Conservation (phyloP, 345 rosid genomes). For the Salix arbutifolia region DNA sequence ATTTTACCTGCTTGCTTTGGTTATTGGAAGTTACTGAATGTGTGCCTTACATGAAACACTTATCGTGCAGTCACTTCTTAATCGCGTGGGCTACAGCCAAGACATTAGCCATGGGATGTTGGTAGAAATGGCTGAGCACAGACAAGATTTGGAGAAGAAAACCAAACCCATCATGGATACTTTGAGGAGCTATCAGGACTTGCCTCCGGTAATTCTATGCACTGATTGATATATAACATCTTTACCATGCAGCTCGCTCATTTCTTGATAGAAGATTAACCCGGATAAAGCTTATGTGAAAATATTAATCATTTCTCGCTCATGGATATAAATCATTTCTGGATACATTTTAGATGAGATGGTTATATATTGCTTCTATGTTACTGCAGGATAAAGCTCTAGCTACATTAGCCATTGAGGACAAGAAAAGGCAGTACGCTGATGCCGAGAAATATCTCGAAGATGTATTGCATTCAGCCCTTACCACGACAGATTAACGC, state of each 20-base stretch:
- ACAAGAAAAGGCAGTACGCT: slow-evolving; percentile 82
- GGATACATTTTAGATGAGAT: not conserved
- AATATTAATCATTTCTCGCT: no score
- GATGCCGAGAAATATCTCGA: slow-evolving; percentile 89
- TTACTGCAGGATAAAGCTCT: slow-evolving; percentile 75
- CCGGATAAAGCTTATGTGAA: no score
- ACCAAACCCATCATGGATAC: slow-evolving; percentile 90
- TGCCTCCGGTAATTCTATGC: slow-evolving; percentile 66
- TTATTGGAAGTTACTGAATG: not conserved
- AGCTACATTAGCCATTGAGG: slow-evolving; percentile 91
- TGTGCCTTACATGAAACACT: not conserved
- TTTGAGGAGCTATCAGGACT: slow-evolving; percentile 90
- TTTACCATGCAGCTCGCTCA: not conserved
- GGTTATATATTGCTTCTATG: not conserved
- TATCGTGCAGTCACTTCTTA: slow-evolving; percentile 59
- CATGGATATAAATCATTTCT: no score
- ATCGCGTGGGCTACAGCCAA: slow-evolving; percentile 80
- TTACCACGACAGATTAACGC: slow-evolving; percentile 40
- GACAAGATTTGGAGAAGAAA: slow-evolving; percentile 79
- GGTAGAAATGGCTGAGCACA: slow-evolving; percentile 85
- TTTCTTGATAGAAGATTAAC: no score
- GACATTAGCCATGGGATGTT: slow-evolving; percentile 84
- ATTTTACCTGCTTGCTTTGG: not conserved
- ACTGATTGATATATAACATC: not conserved
- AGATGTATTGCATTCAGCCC: slow-evolving; percentile 82